Evolutionary conservation across 2,329 filamentous ascomycete species (phyloP).

Genomic region (Aaosphaeria pasadenensis): DNA sequence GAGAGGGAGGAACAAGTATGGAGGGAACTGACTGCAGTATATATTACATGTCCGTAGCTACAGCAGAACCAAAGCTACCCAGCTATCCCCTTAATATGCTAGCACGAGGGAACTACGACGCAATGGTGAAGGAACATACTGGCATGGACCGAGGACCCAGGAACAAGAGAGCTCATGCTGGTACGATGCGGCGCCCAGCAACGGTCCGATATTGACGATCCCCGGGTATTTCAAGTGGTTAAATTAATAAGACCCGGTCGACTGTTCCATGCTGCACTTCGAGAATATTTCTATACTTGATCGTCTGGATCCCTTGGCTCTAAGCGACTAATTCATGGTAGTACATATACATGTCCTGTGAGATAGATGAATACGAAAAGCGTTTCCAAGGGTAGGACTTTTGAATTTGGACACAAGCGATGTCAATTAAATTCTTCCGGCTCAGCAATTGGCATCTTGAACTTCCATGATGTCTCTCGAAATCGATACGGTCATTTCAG

Average conservation of each 20-base stretch:
- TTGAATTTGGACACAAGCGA: background rate
- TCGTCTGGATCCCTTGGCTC: slow-evolving; percentile 1
- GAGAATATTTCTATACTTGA: slow-evolving; percentile 1
- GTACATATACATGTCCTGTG: too few species aligned
- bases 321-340: background rate
- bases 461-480: background rate
- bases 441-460: background rate
- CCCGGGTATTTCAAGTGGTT: slow-evolving; percentile 29
- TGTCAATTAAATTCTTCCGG: slow-evolving; percentile 24
- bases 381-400: too few species aligned
- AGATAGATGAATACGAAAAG: slow-evolving; percentile 4
- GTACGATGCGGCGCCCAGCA: slow-evolving; percentile 5
- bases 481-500: background rate
- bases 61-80: background rate
- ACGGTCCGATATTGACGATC: slow-evolving; percentile 19
- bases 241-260: slow-evolving; percentile 13
- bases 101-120: slow-evolving; percentile 2
- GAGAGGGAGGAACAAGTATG: too few species aligned
- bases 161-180: slow-evolving; percentile 1
- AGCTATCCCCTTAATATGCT: slow-evolving; percentile 19
- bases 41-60: too few species aligned
- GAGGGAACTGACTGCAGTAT: too few species aligned
- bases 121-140: background rate
- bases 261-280: background rate
- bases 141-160: slow-evolving; percentile 1